Evolutionary conservation across 768 basidiomycete genomes (phyloP), one percentile per base, ranked within the genome.

Genomic region (Leccinum subtestaceum): DNA sequence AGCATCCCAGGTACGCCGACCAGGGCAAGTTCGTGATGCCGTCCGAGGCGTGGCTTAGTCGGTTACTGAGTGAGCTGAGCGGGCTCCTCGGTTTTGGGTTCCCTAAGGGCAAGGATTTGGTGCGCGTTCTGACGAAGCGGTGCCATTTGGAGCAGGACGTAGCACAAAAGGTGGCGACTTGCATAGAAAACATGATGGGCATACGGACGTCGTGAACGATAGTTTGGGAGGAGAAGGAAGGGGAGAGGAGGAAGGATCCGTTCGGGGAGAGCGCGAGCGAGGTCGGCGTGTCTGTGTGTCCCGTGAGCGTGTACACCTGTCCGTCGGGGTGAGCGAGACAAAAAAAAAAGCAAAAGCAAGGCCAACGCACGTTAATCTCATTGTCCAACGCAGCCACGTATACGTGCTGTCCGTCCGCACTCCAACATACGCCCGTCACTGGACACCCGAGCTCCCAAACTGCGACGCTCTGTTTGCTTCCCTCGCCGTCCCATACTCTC

Each of bases 381-480:
- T 99, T 99, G 75, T 99, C 96, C 67, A 98, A 74, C 13, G 91
- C 94, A 5, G 89, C 95, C n/a, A 93, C 84, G 64, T 93, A 99
- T 34, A 97, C 81, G 59, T 84, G 89, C 59, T 89, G 82, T 2
- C 93, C 97, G 69, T 99, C 97, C 19, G 85, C 85, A 71, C 90
- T 89, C 95, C 91, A 98, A 65, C 88, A 89, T 0, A 95, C 95
- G 1, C 89, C 81, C 13, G 96, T 99, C 31, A 94, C 91, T 0
- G 97, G 95, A 68, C 91, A 94, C 5, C 92, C 92, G 17, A 93
- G 63, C 55, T 93, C 89, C 63, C 95, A 90, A 50, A 87, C 86
- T 11, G 88, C 87, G 15, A 97, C 85, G 17, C 89, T 79, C 2
- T 84, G 77, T 72, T 93, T 96, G 5, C 68, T 65, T 6, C 82